Evolutionary conservation across 1,284 basidiomycete genomes (phyloP).

Genomic region (Fomitopsis pinicola): DNA sequence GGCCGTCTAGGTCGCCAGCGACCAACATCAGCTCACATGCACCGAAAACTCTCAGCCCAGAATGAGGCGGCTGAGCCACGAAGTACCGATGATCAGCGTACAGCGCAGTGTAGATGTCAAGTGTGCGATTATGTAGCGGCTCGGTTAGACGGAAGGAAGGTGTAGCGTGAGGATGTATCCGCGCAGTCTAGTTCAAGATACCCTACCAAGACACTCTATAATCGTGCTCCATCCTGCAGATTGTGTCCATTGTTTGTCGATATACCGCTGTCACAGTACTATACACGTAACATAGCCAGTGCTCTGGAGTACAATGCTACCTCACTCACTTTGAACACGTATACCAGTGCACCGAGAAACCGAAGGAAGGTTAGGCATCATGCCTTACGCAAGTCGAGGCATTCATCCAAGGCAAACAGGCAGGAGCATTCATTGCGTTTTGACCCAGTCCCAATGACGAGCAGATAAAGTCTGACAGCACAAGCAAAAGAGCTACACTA

Average conservation of each 20-base stretch:
- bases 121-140: not conserved
- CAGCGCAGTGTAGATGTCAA: not conserved
- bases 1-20: not conserved
- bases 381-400: not conserved
- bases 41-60: not conserved
- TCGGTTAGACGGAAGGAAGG: not conserved
- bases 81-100: not conserved
- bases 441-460: not conserved
- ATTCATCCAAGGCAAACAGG: not conserved
- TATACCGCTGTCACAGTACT: not conserved
- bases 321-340: not conserved
- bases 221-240: not conserved
- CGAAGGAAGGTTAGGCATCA: not conserved
- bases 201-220: not conserved
- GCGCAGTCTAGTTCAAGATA: not conserved
- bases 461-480: not conserved
- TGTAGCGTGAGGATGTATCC: not conserved
- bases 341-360: not conserved
- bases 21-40: not conserved
- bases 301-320: not conserved
- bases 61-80: not conserved
- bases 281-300: not conserved
- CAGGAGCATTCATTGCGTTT: not conserved
- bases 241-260: not conserved
- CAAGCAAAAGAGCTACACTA: not conserved